phyloP scores from a whole-genome alignment of 1,284 basidiomycete genomes.

The Pholiota adiposa region DNA sequence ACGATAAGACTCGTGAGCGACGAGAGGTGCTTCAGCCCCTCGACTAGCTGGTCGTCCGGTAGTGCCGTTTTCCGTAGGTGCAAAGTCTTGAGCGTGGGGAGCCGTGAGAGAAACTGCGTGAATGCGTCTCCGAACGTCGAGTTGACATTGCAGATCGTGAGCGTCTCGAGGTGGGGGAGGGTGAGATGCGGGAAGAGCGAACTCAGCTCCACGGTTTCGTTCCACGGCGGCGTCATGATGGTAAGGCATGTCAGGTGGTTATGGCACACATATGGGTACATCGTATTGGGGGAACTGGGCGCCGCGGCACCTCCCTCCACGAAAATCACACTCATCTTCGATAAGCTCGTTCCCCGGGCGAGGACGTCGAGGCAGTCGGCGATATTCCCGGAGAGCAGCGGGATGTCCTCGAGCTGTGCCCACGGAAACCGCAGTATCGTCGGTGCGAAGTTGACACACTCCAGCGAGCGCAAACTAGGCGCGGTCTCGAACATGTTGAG shows the following conservation, averaged over 20 bases:
- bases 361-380: conserved; percentile 38
- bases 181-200: conserved; percentile 36
- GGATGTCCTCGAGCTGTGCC: conserved; percentile 37
- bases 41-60: conserved; percentile 35
- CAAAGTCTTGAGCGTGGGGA: conserved; percentile 33
- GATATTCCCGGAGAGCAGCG: conserved; percentile 37
- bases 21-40: conserved; percentile 34
- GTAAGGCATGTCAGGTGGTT: conserved; percentile 34
- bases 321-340: conserved; percentile 36
- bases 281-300: conserved; percentile 7
- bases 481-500: conserved; percentile 37
- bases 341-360: conserved; percentile 30
- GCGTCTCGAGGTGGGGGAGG: conserved; percentile 35
- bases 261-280: conserved; percentile 30
- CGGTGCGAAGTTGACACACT: conserved; percentile 42
- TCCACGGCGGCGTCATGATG: conserved; percentile 37
- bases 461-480: conserved; percentile 36
- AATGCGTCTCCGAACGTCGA: conserved; percentile 34
- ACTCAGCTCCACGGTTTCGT: conserved; percentile 35
- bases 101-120: conserved; percentile 33
- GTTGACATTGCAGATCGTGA: conserved; percentile 40
- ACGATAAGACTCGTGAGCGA: conserved; percentile 36
- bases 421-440: conserved; percentile 40
- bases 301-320: conserved; percentile 22
- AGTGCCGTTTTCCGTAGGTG: conserved; percentile 39